Conservation (phyloP, 2,329 filamentous ascomycete genomes). For the Gremmenia infestans region DNA sequence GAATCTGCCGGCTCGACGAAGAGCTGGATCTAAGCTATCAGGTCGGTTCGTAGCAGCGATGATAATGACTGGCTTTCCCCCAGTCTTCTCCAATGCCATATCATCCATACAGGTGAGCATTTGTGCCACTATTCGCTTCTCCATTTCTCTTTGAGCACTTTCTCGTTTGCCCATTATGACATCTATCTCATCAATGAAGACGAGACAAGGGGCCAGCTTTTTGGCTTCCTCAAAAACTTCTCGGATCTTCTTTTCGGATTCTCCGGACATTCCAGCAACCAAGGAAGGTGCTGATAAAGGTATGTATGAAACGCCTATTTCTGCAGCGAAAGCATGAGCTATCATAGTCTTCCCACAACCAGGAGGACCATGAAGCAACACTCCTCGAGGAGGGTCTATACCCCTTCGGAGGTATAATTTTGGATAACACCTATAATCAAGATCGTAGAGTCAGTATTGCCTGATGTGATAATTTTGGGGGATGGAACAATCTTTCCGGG, state of each 20-base stretch:
- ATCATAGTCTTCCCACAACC: conserved; percentile 86
- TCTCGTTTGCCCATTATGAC: conserved; percentile 84
- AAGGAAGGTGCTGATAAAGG: conserved; percentile 77
- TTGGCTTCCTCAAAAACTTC: conserved; percentile 87
- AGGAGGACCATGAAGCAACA: conserved; percentile 76
- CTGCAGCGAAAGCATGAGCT: conserved; percentile 72
- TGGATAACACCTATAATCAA: conserved; percentile 42
- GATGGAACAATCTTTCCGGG: too few relatives aligned
- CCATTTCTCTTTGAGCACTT: conserved; percentile 80
- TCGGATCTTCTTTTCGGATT: conserved; percentile 80
- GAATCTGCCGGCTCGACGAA: conserved; percentile 71
- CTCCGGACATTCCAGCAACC: conserved; percentile 82
- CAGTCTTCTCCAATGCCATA: conserved; percentile 64
- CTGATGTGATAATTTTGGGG: too few relatives aligned
- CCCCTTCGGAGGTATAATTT: conserved; percentile 61
- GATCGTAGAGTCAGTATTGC: too few relatives aligned
- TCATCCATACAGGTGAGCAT: conserved; percentile 84
- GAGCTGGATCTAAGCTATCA: conserved; percentile 75
- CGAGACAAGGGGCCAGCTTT: conserved; percentile 75
- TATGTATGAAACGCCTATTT: conserved; percentile 72
- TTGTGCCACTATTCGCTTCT: conserved; percentile 79
- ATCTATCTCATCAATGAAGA: conserved; percentile 92
- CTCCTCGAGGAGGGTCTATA: conserved; percentile 66
- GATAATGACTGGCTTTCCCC: conserved; percentile 78
- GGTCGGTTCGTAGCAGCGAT: conserved; percentile 87